Base-by-base conservation (phyloP, 495 filamentous ascomycete species). In the Aspergillus nidulans region DNA sequence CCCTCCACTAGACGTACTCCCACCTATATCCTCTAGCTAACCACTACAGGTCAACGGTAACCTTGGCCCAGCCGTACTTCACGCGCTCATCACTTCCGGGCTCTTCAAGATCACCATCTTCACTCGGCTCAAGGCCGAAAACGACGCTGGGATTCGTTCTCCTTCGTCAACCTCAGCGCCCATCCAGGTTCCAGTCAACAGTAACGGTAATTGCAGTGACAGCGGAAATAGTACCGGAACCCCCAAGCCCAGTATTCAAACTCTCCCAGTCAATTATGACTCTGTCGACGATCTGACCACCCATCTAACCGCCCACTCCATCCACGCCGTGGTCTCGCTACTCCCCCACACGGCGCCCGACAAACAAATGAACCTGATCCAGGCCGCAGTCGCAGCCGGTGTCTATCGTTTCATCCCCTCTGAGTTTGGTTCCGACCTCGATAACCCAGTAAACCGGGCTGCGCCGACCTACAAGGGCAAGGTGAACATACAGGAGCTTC, bases 371-470 rank as follows among this genome's bases (percentile, higher is more conserved):
- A 46, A 36, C 21, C 69, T 85, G 21, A 75, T 88, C 12, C 83
- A 88, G 49, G 86, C 85, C 2, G 77, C 83, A 0, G 62, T 82
- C 16, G 73, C 74, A 0, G 84, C 81, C 1, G 76, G 78, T 13
- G 82, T 89, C 3, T 72, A 77, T 63, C 77, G 85, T 24, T 85
- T 85, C 57, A 71, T 89, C 40, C 86, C 85, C 0, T 81, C 78
- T 10, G 84, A 87, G 56, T 90, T 82, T 54, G 87, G 86, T 34
- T 68, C 62, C 41, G 70, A 84, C 49, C 68, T 69, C 1, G 54
- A 73, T 48, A 74, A 85, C 43, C 61, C 68, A 5, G 64, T 70
- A 6, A 57, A 58, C 3, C 34, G 58, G 3, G 47, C 61, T 7
- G 61, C 80, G 0, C 73, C 76, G 4, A 58, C 82, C 40, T 70